Conservation (phyloP, 176 grass and related monocot genomes). For the Bolboschoenus planiculmis region DNA sequence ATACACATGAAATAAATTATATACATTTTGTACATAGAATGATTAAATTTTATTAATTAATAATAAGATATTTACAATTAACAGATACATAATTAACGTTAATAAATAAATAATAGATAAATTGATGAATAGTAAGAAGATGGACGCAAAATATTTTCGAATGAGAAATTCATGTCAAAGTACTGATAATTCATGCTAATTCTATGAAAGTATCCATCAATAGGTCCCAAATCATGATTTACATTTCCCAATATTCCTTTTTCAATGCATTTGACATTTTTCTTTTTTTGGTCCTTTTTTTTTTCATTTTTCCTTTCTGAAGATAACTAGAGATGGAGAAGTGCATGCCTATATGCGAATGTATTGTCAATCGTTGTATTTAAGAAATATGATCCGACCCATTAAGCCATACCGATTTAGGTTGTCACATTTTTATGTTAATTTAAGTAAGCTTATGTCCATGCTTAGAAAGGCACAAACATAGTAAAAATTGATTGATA, state of each 20-base stretch:
- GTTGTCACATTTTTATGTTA: neutral
- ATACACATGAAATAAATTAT: too few relatives aligned
- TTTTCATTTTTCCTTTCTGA: too few relatives aligned
- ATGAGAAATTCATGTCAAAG: neutral
- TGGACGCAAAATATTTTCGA: neutral
- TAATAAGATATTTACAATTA: too few relatives aligned
- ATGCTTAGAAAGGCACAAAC: neutral
- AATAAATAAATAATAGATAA: too few relatives aligned
- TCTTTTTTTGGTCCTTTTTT: neutral
- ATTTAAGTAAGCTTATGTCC: neutral
- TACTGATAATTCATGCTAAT: neutral
- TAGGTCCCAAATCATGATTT: neutral
- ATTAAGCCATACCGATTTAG: neutral
- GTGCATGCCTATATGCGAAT: neutral
- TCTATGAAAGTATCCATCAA: neutral
- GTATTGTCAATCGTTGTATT: neutral
- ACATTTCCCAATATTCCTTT: neutral
- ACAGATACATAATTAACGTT: too few relatives aligned
- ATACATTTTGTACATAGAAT: too few relatives aligned
- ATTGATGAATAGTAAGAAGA: too few relatives aligned
- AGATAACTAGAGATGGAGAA: neutral
- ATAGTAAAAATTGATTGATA: neutral
- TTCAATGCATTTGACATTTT: neutral
- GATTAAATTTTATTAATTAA: too few relatives aligned
- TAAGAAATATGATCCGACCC: neutral